Conservation (phyloP, 2,329 filamentous ascomycete genomes). For the Neofusicoccum kwambonambiense region DNA sequence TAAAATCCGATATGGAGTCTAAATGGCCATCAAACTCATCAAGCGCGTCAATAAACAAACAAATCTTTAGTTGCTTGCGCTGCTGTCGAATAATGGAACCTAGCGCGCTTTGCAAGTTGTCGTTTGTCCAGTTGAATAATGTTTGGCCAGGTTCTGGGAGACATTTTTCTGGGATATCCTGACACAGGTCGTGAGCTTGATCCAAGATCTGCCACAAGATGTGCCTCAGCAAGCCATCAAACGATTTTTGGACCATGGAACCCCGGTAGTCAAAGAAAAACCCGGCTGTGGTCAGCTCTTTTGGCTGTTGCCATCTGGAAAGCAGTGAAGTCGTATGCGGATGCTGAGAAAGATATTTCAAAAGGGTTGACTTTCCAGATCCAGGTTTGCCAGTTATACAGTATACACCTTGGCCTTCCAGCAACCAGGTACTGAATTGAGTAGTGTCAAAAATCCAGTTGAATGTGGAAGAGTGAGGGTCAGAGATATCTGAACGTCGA, state of each 20-base stretch:
- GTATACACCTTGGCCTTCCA: not conserved
- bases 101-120: no score
- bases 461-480: not conserved
- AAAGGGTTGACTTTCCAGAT: conserved; percentile 48
- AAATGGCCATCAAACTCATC: conserved; percentile 4
- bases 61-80: not conserved
- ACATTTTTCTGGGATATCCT: no score
- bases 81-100: no score
- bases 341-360: conserved; percentile 26
- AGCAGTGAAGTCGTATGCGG: conserved; percentile 29
- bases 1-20: not conserved
- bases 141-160: no score
- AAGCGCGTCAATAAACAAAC: conserved; percentile 6
- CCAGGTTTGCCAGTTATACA: conserved; percentile 48
- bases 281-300: conserved; percentile 30
- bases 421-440: not conserved
- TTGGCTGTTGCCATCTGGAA: conserved; percentile 33
- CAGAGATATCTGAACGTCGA: not conserved
- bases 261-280: conserved; percentile 48
- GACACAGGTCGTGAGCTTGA: no score
- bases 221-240: no score
- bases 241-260: no score
- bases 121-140: no score
- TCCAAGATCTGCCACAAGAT: no score
- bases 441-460: not conserved